Evolutionary conservation across 169 alveolate species (phyloP), one percentile per base, ranked within the genome.

Genomic region (Amoebophrya sp.): DNA sequence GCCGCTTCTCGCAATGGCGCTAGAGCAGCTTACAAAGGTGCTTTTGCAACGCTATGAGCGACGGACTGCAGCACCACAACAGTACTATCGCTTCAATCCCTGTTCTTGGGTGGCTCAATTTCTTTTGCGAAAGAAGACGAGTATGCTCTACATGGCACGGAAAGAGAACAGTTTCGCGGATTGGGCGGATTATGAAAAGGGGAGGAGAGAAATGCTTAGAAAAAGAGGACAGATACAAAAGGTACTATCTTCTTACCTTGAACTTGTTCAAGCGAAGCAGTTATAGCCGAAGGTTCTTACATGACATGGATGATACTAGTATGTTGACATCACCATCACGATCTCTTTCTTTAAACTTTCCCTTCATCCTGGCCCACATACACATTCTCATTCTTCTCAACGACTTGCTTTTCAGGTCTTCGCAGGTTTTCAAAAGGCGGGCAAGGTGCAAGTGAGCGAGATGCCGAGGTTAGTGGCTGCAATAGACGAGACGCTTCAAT

Each of bases 351-450:
- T 53, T 53, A 10, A 23, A 10, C 76, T 53, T 53, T 10, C n/a
- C 76, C 76, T 53, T 53, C 76, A n/a, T 53, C 76, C 76, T 53
- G 10, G n/a, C 23, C 76, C n/a, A 23, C 76, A 14, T 14, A 23
- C 23, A 53, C 76, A 53, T 53, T 23, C 76, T n/a, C n/a, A n/a
- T n/a, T n/a, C n/a, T n/a, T n/a, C n/a, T n/a, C n/a, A n/a, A n/a
- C n/a, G n/a, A n/a, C n/a, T n/a, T n/a, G n/a, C n/a, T n/a, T n/a
- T n/a, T n/a, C 83, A 65, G 83, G 83, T 65, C 2, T 65, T 65
- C 83, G 83, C 83, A 0, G 83, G 83, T 10, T 65, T 65, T 65
- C 83, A 65, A 36, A 65, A 65, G 83, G 83, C 38, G 39, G 83
- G 83, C 2, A 65, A 65, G 26, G 83, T 65, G 83, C 83, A 6